Evolutionary conservation across 495 filamentous ascomycete species (phyloP), one percentile per base, ranked within the genome.

Genomic region (Geoglossum glabrum): DNA sequence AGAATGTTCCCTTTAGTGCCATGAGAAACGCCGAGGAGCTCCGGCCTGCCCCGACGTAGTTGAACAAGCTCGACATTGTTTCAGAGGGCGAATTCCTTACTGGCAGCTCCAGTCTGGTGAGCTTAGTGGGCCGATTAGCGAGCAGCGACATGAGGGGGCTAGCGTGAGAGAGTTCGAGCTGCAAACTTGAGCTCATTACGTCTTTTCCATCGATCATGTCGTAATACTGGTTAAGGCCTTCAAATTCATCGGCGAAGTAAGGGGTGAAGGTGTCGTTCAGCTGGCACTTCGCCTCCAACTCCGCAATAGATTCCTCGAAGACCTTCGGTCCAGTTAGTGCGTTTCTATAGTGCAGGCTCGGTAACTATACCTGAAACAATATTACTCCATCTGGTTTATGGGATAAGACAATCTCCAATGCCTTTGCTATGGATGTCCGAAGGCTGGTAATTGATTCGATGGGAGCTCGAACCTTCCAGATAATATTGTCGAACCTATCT

Each of bases 401-500:
- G 27, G 67, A 47, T 28, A 74, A 65, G 46, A 76, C 70, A 27
- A 66, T 69, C 26, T 60, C 64, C 23, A 74, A 71, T 11, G 71
- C 71, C 13, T 38, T 45, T 3, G 54, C 38, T 23, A 83, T 70
- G n/a, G 76, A 74, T 23, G 64, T 69, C 61, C 74, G 74, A 38
- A 79, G 69, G 1, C 64, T 69, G 10, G 67, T 65, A 36, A 79
- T 64, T 5, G 73, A 74, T 0, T 62, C 17, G 26, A 76, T 21
- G 36, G 57, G 51, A 17, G 34, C 45, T 30, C 19, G 57, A 4
- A 47, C 23, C 59, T 70, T 74, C 76, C 76, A 82, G 49, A 75
- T 73, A 13, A 77, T 61, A 8, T 71, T 64, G 64, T 94, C 89
- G 61, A 97, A 93, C 30, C 81, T 73, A 45, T 78, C 75, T 0